Evolutionary conservation across 805 yeast species (phyloP), one percentile per base, ranked within the genome.

Genomic region (Metschnikowia proteae): DNA sequence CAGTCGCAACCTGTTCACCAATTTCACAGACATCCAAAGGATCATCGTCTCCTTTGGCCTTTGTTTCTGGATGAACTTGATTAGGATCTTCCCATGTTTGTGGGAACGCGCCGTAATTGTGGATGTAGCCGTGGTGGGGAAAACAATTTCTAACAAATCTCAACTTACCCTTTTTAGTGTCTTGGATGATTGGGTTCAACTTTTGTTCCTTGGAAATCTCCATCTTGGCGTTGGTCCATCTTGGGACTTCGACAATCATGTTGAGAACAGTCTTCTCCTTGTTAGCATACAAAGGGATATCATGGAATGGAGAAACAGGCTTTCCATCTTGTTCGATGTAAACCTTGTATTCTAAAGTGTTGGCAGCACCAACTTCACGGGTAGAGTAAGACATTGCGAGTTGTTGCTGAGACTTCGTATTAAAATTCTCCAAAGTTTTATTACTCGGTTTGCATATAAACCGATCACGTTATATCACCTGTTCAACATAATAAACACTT

Each of bases 81-180:
- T 84, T 80, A n/a, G 96, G 95, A 63, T 94, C 96, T 69, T 92
- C 99, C 98, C 98, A 92, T 3, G 98, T 92, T 72, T 88, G 96
- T 13, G 96, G 91, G 58, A 88, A 74, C 3, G 95, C 92, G 39
- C 96, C 95, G 63, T 88, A 88, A 68, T 88, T 88, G 66, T 84
- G 91, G 48, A 88, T 84, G 65, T 87, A 88, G 1, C 96, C 96
- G 57, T 84, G 84, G 64, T 78, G 83, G 6, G 96, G 96, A 71
- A 84, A 88, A 23, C 87, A 71, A 68, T 88, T 88, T 59, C 84
- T 78, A 30, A 88, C 86, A 59, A 83, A 88, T 60, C 96, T 73
- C 33, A 84, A 78, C 55, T 84, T 74, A 5, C 88, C 92, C 57
- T 87, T 85, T 65, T 84, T 85, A 28, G 77, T 71, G 63, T 88